phyloP scores from a whole-genome alignment of 1,284 basidiomycete species.

The Trichosporon asahii region DNA sequence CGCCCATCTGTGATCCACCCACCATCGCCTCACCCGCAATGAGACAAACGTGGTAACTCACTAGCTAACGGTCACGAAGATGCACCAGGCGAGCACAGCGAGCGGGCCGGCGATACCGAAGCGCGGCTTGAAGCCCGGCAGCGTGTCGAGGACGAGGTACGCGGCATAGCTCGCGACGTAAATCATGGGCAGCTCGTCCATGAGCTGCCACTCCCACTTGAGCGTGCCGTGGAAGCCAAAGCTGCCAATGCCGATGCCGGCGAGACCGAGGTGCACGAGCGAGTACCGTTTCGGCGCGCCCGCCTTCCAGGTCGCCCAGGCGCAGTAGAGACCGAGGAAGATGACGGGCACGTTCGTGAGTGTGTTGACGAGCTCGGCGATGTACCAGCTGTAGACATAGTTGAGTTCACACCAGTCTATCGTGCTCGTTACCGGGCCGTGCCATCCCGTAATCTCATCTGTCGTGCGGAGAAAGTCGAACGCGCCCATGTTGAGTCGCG shows the following conservation, averaged over 20 bases:
- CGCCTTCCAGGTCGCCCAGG: slow-evolving; percentile 22
- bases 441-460: slow-evolving; percentile 18
- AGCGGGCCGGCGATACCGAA: slow-evolving; percentile 39
- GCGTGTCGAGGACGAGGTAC: slow-evolving; percentile 45
- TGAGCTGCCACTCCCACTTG: slow-evolving; percentile 51
- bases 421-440: slow-evolving; percentile 18
- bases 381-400: slow-evolving; percentile 47
- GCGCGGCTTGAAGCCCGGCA: slow-evolving; percentile 36
- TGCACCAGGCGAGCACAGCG: slow-evolving; percentile 36
- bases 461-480: slow-evolving; percentile 43
- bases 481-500: slow-evolving; percentile 33
- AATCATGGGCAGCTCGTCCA: slow-evolving; percentile 53
- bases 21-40: no score
- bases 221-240: slow-evolving; percentile 50
- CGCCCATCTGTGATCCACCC: no score
- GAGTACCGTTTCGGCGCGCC: slow-evolving; percentile 39
- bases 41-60: slow-evolving; percentile 32
- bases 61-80: slow-evolving; percentile 51
- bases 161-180: slow-evolving; percentile 46
- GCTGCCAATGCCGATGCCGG: slow-evolving; percentile 47
- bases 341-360: slow-evolving; percentile 54
- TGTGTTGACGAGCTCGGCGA: slow-evolving; percentile 53
- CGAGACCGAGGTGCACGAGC: slow-evolving; percentile 43
- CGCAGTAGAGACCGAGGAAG: slow-evolving; percentile 50
- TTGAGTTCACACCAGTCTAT: slow-evolving; percentile 49